Evolutionary conservation across 2,329 filamentous ascomycete species (phyloP).

Genomic region (Epichloe amarillans): DNA sequence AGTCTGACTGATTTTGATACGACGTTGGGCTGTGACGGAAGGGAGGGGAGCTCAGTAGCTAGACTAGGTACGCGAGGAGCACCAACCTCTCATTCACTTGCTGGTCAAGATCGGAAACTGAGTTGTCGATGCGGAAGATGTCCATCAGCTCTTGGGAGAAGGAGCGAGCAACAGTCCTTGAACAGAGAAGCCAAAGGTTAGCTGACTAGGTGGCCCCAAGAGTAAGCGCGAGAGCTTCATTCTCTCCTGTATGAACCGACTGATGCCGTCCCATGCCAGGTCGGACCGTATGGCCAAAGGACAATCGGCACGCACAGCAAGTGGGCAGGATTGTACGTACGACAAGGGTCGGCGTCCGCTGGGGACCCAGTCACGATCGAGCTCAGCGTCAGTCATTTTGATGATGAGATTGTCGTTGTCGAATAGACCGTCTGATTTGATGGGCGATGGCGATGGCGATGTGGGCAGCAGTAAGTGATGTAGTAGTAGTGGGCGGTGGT

Average conservation of each 20-base stretch:
- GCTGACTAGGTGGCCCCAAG: neutral
- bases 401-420: constrained; percentile 6
- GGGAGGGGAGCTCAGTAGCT: constrained; percentile 1
- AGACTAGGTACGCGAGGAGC: constrained; percentile 3
- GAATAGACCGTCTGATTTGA: neutral
- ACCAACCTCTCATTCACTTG: constrained; percentile 72
- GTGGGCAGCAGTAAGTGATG: neutral
- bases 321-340: constrained; percentile 38
- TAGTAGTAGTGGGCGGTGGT: neutral
- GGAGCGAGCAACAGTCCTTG: constrained; percentile 72
- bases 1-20: neutral
- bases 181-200: constrained; percentile 1
- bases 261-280: neutral
- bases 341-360: constrained; percentile 68
- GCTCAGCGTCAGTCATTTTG: constrained; percentile 48
- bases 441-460: neutral
- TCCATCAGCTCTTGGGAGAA: constrained; percentile 80
- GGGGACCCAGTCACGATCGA: constrained; percentile 69
- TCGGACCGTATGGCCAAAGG: neutral
- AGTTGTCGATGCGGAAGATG: constrained; percentile 77
- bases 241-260: neutral
- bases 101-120: constrained; percentile 58
- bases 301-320: neutral
- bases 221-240: neutral
- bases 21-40: neutral